phyloP scores from a whole-genome alignment of 2,329 filamentous ascomycete species.

The Fusarium algeriense region DNA sequence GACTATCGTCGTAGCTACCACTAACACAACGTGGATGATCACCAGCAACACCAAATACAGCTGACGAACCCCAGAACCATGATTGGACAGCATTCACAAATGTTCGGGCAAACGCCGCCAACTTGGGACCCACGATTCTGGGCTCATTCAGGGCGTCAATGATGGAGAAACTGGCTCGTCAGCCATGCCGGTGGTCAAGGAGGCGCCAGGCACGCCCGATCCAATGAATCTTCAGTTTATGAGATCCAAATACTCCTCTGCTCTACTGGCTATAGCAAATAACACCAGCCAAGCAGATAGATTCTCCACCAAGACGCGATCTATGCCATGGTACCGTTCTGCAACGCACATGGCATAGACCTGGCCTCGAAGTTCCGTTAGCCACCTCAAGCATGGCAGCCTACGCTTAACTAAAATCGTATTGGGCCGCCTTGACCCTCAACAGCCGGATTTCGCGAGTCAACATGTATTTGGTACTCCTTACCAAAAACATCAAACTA shows the following conservation, averaged over 20 bases:
- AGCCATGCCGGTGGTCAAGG: constrained; percentile 17
- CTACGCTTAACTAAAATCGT: constrained; percentile 11
- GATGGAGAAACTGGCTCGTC: constrained; percentile 35
- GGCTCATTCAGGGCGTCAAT: constrained; percentile 31
- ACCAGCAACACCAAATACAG: not conserved
- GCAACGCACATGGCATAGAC: constrained; percentile 21
- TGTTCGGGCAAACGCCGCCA: constrained; percentile 41
- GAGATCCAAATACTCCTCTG: not conserved
- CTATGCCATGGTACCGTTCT: constrained; percentile 11
- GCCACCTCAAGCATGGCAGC: constrained; percentile 28
- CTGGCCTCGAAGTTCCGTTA: constrained; percentile 22
- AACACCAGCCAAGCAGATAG: constrained; percentile 13
- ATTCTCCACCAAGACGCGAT: constrained; percentile 22
- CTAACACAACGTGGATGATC: not conserved
- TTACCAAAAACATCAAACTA: constrained; percentile 6
- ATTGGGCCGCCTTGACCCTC: not conserved
- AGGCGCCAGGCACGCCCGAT: constrained; percentile 38
- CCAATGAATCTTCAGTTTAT: constrained; percentile 18
- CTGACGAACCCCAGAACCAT: constrained; percentile 44
- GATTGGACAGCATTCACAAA: constrained; percentile 39
- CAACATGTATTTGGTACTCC: not conserved
- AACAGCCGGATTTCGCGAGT: constrained; percentile 13
- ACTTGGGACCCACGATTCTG: constrained; percentile 32
- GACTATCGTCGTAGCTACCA: not conserved
- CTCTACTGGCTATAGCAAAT: not conserved